Evolutionary conservation across 1,284 basidiomycete species (phyloP).

Genomic region (Porphyrellus sp.): DNA sequence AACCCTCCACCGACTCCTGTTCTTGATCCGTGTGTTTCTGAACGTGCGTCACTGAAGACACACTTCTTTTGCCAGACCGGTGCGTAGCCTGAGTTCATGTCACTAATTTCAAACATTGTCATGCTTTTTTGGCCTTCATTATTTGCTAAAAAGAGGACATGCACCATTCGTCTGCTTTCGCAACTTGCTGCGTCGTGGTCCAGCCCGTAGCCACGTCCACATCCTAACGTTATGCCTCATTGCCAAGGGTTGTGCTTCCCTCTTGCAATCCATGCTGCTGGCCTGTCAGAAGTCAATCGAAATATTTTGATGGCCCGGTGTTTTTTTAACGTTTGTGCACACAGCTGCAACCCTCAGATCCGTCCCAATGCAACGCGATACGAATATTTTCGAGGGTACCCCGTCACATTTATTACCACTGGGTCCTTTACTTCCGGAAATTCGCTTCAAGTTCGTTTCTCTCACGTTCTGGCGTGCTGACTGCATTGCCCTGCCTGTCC

Average conservation of each 20-base stretch:
- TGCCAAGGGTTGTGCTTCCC: conserved; percentile 5
- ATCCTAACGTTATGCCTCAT: conserved; percentile 11
- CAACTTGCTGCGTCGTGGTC: conserved; percentile 1
- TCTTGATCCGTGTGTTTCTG: conserved; percentile 1
- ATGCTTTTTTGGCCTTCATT: background rate
- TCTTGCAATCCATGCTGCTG: conserved; percentile 1
- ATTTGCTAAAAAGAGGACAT: conserved; percentile 1
- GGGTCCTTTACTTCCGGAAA: conserved; percentile 1
- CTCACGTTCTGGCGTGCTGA: conserved; percentile 21
- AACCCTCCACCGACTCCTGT: background rate
- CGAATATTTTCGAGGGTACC: conserved; percentile 3
- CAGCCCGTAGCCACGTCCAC: conserved; percentile 2
- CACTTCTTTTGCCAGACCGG: conserved; percentile 3
- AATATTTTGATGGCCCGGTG: conserved; percentile 1
- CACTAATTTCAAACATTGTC: conserved; percentile 4
- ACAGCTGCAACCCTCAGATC: too few relatives aligned
- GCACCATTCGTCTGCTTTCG: background rate
- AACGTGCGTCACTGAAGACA: background rate
- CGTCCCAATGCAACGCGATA: conserved; percentile 17
- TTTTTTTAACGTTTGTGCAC: conserved; percentile 6
- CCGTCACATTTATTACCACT: background rate
- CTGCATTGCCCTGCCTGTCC: conserved; percentile 10
- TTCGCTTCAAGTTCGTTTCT: conserved; percentile 16
- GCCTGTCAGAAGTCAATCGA: conserved; percentile 9
- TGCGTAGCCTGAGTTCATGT: conserved; percentile 11